Evolutionary conservation across 75 land plant genomes (phyloP).

Genomic region (Cunninghamia lanceolata): DNA sequence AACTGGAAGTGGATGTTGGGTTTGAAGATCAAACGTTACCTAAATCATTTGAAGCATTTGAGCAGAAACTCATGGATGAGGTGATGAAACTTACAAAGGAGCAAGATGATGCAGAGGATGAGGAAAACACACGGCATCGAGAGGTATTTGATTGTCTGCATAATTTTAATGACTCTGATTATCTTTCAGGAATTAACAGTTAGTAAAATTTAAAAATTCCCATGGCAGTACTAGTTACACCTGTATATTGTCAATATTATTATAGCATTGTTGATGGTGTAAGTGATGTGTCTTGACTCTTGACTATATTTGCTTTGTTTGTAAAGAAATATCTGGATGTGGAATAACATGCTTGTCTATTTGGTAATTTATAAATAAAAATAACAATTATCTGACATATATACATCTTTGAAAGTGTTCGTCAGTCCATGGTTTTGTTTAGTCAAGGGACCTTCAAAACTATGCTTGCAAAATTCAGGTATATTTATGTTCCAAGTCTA

Average conservation of each 20-base stretch:
- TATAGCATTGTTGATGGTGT: background rate
- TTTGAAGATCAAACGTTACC: slow-evolving; percentile 29
- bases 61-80: slow-evolving; percentile 62
- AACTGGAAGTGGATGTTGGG: slow-evolving; percentile 29
- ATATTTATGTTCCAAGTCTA: background rate
- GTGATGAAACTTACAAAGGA: slow-evolving; percentile 53
- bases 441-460: background rate
- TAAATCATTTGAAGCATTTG: slow-evolving; percentile 55
- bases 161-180: background rate
- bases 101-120: slow-evolving; percentile 63
- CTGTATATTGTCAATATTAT: background rate
- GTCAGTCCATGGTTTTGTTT: background rate
- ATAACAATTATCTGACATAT: background rate
- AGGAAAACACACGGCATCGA: slow-evolving; percentile 59
- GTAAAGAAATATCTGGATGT: background rate
- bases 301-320: background rate
- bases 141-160: slow-evolving; percentile 37
- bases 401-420: background rate
- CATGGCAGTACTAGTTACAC: background rate
- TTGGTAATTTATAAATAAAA: background rate
- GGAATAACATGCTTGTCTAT: background rate
- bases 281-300: background rate
- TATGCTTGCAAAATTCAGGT: background rate
- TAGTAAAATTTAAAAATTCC: background rate
- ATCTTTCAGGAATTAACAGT: background rate